Evolutionary conservation across 495 filamentous ascomycete species (phyloP).

Genomic region (Penicillium fimorum): DNA sequence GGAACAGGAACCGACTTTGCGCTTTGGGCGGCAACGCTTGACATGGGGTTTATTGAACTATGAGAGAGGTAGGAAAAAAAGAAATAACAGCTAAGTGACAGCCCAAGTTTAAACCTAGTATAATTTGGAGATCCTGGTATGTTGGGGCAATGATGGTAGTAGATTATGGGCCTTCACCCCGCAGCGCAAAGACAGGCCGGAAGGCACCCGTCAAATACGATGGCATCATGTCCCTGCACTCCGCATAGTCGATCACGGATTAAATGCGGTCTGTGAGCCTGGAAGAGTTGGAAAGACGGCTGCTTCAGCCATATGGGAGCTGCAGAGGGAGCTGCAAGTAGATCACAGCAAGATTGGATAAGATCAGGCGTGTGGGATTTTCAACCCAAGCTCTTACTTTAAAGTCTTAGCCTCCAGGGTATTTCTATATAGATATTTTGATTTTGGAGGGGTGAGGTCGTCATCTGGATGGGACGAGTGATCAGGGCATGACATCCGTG

Average conservation of each 20-base stretch:
- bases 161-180: conserved; percentile 1
- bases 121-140: neutral
- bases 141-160: neutral
- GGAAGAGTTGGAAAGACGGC: conserved; percentile 20
- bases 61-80: neutral
- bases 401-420: neutral
- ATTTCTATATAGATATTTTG: neutral
- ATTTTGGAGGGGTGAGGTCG: conserved; percentile 13
- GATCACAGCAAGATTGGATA: neutral
- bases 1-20: conserved; percentile 11
- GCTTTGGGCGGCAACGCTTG: conserved; percentile 15
- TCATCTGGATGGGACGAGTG: conserved; percentile 27
- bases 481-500: conserved; percentile 27
- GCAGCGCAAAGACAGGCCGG: conserved; percentile 1
- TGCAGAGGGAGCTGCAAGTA: conserved; percentile 8
- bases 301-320: conserved; percentile 18
- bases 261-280: conserved; percentile 16
- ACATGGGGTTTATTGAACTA: neutral
- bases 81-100: neutral
- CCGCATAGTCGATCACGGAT: conserved; percentile 3
- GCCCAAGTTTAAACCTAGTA: neutral
- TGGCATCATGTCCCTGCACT: conserved; percentile 11
- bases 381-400: neutral
- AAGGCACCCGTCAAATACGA: conserved; percentile 1
- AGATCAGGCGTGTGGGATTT: conserved; percentile 8